phyloP scores from a whole-genome alignment of 495 filamentous ascomycete genomes.

The Entonaema liquescens region DNA sequence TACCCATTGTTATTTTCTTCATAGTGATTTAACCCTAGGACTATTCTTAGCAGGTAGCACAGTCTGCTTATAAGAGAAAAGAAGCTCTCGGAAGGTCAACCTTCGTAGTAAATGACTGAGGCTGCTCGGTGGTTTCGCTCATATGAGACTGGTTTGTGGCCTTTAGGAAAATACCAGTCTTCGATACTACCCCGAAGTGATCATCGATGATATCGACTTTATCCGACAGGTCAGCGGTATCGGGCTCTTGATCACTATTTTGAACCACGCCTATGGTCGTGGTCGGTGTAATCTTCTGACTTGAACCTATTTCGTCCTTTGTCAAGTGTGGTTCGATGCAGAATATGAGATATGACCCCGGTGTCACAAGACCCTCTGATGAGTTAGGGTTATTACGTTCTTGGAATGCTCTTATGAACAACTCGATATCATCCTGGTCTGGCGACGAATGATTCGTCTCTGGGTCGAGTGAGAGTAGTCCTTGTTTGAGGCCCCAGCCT shows the following conservation, averaged over 20 bases:
- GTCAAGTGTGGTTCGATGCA: constrained; percentile 49
- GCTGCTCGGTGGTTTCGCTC: constrained; percentile 7
- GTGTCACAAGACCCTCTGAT: constrained; percentile 47
- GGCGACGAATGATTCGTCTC: constrained; percentile 56
- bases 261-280: constrained; percentile 35
- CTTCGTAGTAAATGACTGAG: constrained; percentile 27
- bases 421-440: constrained; percentile 42
- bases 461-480: constrained; percentile 83
- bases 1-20: neutral
- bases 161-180: constrained; percentile 51
- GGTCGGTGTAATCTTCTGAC: constrained; percentile 14
- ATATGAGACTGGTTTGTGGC: constrained; percentile 13
- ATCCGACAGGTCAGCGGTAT: neutral
- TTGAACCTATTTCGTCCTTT: constrained; percentile 15
- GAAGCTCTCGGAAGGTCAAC: constrained; percentile 25
- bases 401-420: constrained; percentile 44
- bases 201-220: constrained; percentile 33
- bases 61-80: constrained; percentile 12
- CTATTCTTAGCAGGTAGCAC: neutral
- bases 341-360: constrained; percentile 61
- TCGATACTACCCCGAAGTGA: constrained; percentile 55
- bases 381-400: constrained; percentile 34
- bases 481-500: constrained; percentile 88
- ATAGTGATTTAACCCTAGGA: neutral
- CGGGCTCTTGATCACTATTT: constrained; percentile 19